phyloP scores from a whole-genome alignment of 371 early-diverging fungal species.

The Mucor mucedo region DNA sequence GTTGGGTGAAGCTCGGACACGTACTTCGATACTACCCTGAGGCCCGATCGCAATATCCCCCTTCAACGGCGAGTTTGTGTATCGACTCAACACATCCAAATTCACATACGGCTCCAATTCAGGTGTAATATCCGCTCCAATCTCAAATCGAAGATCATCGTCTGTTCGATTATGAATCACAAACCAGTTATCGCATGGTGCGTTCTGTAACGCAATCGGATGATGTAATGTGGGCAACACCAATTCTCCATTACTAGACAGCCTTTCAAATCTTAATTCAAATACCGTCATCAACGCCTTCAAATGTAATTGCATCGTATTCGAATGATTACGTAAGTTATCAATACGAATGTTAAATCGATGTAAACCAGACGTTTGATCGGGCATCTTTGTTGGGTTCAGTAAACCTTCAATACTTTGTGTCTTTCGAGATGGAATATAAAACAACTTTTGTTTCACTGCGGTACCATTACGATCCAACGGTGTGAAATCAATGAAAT shows the following conservation, averaged over 20 bases:
- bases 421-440: conserved; percentile 45
- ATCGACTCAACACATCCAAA: conserved; percentile 80
- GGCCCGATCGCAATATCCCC: conserved; percentile 76
- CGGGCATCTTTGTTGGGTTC: conserved; percentile 62
- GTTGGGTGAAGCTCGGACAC: conserved; percentile 72
- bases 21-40: conserved; percentile 74
- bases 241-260: conserved; percentile 64
- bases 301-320: conserved; percentile 59
- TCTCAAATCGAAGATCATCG: conserved; percentile 81
- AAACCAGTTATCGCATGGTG: conserved; percentile 86
- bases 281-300: conserved; percentile 70
- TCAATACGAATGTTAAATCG: conserved; percentile 55
- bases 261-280: conserved; percentile 80
- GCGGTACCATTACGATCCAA: conserved; percentile 29
- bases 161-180: conserved; percentile 75
- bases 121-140: conserved; percentile 66
- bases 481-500: conserved; percentile 49
- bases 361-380: conserved; percentile 58
- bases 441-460: conserved; percentile 32
- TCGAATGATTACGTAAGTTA: conserved; percentile 74
- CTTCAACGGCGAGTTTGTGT: conserved; percentile 81
- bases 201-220: conserved; percentile 61
- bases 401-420: conserved; percentile 57
- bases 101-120: conserved; percentile 66
- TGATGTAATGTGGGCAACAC: conserved; percentile 75